Conservation (phyloP, 495 filamentous ascomycete genomes). For the Neurospora sp. region DNA sequence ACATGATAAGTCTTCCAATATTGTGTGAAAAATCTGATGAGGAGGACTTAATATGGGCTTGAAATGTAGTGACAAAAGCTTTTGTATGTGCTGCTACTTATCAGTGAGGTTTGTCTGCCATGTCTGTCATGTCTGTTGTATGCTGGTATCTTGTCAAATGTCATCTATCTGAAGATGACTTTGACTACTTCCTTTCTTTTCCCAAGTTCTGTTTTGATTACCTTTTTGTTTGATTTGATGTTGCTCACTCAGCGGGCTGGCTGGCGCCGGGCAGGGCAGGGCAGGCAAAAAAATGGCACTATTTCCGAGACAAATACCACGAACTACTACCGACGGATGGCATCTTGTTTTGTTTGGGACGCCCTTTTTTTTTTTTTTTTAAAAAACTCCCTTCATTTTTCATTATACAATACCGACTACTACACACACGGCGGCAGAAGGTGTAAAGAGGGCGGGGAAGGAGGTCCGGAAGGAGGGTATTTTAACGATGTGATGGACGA, state of each 20-base stretch:
- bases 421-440: neutral
- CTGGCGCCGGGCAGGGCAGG: neutral
- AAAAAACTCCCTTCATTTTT: neutral
- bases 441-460: neutral
- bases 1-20: constrained; percentile 27
- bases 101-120: neutral
- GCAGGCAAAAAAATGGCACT: neutral
- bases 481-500: neutral
- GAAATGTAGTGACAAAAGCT: neutral
- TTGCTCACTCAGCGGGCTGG: neutral
- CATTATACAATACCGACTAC: neutral
- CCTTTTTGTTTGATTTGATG: neutral
- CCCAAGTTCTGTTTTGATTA: neutral
- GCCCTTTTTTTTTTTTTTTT: neutral
- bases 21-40: neutral
- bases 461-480: neutral
- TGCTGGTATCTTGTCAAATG: neutral
- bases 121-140: neutral
- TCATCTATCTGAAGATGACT: neutral
- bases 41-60: neutral
- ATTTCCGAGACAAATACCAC: neutral
- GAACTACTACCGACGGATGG: neutral
- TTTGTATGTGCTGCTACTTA: neutral
- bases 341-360: neutral
- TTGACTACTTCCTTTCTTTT: neutral